phyloP scores from a whole-genome alignment of 352 stramenopile species.

The Lagenidium giganteum region DNA sequence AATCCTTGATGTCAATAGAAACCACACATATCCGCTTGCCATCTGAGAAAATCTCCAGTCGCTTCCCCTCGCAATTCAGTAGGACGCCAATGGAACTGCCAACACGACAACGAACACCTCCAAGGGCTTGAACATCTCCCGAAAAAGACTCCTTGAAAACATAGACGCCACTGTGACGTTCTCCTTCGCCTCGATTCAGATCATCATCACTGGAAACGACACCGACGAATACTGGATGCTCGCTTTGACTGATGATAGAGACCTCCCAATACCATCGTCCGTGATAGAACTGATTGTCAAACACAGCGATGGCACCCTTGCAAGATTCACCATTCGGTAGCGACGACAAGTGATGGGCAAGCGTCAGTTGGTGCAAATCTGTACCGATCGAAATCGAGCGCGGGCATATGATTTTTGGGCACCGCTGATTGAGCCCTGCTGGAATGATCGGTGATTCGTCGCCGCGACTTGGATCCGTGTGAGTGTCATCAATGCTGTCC shows the following conservation, averaged over 20 bases:
- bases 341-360: slow-evolving; percentile 38
- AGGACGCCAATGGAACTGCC: slow-evolving; percentile 43
- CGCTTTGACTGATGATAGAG: slow-evolving; percentile 36
- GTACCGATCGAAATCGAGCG: slow-evolving; percentile 56
- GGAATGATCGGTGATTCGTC: slow-evolving; percentile 53
- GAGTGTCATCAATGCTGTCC: slow-evolving; percentile 33
- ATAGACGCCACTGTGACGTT: slow-evolving; percentile 18
- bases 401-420: slow-evolving; percentile 68
- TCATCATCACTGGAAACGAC: slow-evolving; percentile 46
- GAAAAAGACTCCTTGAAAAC: slow-evolving; percentile 30
- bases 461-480: slow-evolving; percentile 19
- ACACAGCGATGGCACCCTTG: slow-evolving; percentile 50
- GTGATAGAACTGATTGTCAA: slow-evolving; percentile 48
- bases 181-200: slow-evolving; percentile 38
- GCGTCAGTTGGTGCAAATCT: slow-evolving; percentile 57
- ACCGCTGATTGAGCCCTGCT: slow-evolving; percentile 41
- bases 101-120: slow-evolving; percentile 26
- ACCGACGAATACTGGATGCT: slow-evolving; percentile 69
- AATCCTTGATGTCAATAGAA: slow-evolving; percentile 16
- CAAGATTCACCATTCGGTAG: slow-evolving; percentile 2
- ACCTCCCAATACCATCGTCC: slow-evolving; percentile 85
- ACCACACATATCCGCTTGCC: slow-evolving; percentile 28
- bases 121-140: slow-evolving; percentile 9
- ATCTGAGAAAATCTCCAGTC: slow-evolving; percentile 56
- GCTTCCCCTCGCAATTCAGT: slow-evolving; percentile 54